These are phyloP conservation scores for Exserohilum rostratum DNA, from an alignment of 2,329 filamentous ascomycete genomes.

Conservation along the genomic window DNA sequence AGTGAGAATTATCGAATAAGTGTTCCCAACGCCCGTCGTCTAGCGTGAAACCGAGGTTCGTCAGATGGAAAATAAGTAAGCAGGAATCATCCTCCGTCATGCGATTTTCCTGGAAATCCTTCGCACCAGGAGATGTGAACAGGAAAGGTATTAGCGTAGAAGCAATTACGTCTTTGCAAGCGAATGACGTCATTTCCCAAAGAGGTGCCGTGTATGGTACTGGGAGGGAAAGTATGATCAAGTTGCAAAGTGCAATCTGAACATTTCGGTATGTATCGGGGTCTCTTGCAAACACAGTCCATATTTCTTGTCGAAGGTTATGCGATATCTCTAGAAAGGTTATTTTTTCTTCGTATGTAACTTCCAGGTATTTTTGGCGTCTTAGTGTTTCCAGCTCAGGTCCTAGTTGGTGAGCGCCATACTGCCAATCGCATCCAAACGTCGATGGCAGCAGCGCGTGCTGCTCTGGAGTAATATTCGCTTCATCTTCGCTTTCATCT, in stretches of 20 bases:
- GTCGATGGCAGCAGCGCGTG: too few species aligned
- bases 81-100: background rate
- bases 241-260: background rate
- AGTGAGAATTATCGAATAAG: background rate
- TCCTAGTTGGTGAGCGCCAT: background rate
- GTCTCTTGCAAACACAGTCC: background rate
- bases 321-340: background rate
- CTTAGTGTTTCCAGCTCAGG: background rate
- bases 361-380: background rate
- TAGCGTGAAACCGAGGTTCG: background rate
- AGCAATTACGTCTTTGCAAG: background rate
- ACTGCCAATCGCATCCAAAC: background rate
- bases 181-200: background rate
- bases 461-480: background rate
- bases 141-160: background rate
- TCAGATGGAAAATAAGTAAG: background rate
- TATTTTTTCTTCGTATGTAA: background rate
- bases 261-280: background rate
- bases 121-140: background rate
- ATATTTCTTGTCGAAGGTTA: background rate
- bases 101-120: background rate
- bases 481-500: background rate
- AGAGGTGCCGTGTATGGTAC: background rate
- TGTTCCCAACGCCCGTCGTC: background rate
- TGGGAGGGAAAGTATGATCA: background rate